Evolutionary conservation across 352 stramenopile species (phyloP), one percentile per base, ranked within the genome.

Genomic region (Globisporangium abappressorium): DNA sequence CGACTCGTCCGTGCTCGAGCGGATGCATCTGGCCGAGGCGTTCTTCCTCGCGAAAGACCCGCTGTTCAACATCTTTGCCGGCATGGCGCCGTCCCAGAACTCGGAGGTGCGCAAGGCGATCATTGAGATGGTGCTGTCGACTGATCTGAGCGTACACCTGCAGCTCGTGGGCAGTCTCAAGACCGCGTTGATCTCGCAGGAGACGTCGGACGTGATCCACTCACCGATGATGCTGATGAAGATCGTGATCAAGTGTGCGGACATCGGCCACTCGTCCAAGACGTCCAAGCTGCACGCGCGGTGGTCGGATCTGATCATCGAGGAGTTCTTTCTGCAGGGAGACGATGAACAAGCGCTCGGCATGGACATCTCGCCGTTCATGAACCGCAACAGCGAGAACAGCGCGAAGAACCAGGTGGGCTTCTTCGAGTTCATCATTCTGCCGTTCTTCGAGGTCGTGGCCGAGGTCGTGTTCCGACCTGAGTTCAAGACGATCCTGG

Each of bases 271-370:
- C 75, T 96, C 90, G 28, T 89, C 90, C 65, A 97, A 97, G 79
- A 74, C 83, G 11, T 83, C 82, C 22, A 80, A 82, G 51, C 69
- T 98, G 5, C 84, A 93, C 62, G 85, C 89, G 33, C 81, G 89
- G 57, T 99, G 94, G 94, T 91, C 91, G 1, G 87, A 97, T 62
- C 69, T 95, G 28, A 96, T 98, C 57, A 92, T 98, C 53, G 86
- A 97, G 71, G 96, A 99, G 73, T 98, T 98, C 67, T 98, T 98
- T 69, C 74, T 89, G 55, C 96, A 98, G 72, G 96, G 95, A 26
- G 95, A 99, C 69, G 85, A 97, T 56, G 96, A 98, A 68, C 93
- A 97, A 59, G 80, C 82, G 36, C 65, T 96, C 0, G 87, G 85
- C 18, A 84, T 98, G 69, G 79, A 96, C 46, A 85, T 97, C 38